Base-by-base conservation (phyloP, 1,284 basidiomycete genomes). In the Phylloporus sp. region DNA sequence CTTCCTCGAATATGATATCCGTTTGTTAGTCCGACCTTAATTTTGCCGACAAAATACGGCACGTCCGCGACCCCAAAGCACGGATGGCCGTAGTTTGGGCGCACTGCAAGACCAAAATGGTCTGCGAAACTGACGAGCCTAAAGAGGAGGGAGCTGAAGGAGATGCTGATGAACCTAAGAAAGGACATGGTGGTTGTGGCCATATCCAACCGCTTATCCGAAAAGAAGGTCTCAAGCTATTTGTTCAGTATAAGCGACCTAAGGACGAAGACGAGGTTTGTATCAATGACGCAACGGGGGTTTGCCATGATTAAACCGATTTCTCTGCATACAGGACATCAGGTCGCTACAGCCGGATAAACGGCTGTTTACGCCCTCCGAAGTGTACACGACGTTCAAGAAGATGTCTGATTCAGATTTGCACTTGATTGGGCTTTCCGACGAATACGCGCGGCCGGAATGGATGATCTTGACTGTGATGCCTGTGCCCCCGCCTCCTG, bases 391-490 rank as follows among this genome's bases (percentile, higher is more conserved):
- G 66, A 92, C 94, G 49, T 88, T 97, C 79, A 96, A 93, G 81
- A 98, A 97, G 86, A 96, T 98, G 78, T 87, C 94, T 2, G 89
- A 95, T 68, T 84, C 88, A 22, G 98, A 99, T 77, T 86, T 99
- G n/a, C 85, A 91, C 69, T 84, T 96, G 22, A 89, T 99, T 68
- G 98, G 98, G 47, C 86, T 99, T 12, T 97, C 95, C 31, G 94
- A 95, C 60, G 94, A 96, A 74, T 98, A 97, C 75, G 98, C 98
- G 18, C 88, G 96, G 50, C 98, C 98, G 4, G 96, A 98, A 74
- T 99, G 98, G 98, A 99, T 99, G 98, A 96, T 99, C 70, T 81
- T 99, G 58, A 98, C 98, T 1, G 96, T 98, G 34, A 86, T 99
- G 73, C 98, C 98, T 42, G 97, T 99, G 0, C 98, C 98, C 2